Evolutionary conservation across 2,329 filamentous ascomycete species (phyloP), one percentile per base, ranked within the genome.

Genomic region (Trichoderma sp.): DNA sequence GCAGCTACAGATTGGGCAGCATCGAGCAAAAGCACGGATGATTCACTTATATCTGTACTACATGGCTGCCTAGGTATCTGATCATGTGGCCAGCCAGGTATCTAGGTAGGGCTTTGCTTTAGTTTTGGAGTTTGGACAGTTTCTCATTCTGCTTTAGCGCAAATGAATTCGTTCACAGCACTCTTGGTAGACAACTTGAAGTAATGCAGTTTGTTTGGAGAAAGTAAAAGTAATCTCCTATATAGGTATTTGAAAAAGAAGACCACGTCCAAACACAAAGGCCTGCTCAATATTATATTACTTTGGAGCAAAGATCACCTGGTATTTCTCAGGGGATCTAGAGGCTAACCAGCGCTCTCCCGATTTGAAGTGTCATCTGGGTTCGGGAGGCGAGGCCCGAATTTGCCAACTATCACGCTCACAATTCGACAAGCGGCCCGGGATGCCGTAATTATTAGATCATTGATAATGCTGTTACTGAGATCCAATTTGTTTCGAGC

Each of bases 401-500:
- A 30, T 30, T 34, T 16, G n/a, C 5, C 7, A 28, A 32, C 7
- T n/a, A 26, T 4, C 49, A n/a, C 37, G 49, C 49, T 30, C 37
- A 55, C 11, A 37, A 5, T 32, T 37, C 52, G 39, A n/a, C 16
- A 51, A 14, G 37, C n/a, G 11, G 30, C 28, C 16, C n/a, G 26
- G 30, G 16, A 66, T 18, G 28, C 16, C 30, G 24, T 43, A 13
- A 14, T 37, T n/a, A 11, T n/a, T n/a, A 66, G 39, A 39, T 39
- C 52, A 39, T 64, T 55, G 30, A 55, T 49, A 26, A 5, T 59
- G 28, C 30, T 59, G 21, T 37, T 51, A 32, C 28, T 59, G 54
- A 66, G 64, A 63, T 51, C 32, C 60, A 52, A 60, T 16, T 30
- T 21, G 14, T 18, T 34, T 59, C 37, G 46, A 26, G 43, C 55